Percentiles rank a stretch among this genome's conserved stretches.
Conservation (phyloP, 345 rosid species). For the Dimocarpus longan region DNA sequence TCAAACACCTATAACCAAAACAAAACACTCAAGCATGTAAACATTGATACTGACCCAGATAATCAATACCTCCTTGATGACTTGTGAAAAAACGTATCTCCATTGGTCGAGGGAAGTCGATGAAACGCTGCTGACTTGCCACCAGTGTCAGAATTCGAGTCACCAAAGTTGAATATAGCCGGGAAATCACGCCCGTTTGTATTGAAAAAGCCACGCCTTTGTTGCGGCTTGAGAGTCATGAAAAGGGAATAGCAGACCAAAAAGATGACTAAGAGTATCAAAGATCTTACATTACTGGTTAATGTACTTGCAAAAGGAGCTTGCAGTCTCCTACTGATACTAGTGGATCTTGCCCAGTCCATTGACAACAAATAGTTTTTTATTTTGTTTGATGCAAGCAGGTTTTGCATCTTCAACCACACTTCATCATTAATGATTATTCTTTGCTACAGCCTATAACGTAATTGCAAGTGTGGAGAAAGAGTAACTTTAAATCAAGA, state of each 20-base stretch:
- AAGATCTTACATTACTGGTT: neutral
- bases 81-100: conserved; percentile 34
- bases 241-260: neutral
- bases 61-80: conserved; percentile 36
- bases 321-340: neutral
- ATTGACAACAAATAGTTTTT: neutral
- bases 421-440: neutral
- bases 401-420: neutral
- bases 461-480: too few species aligned
- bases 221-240: neutral
- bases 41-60: conserved; percentile 21
- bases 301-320: neutral
- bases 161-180: conserved; percentile 43
- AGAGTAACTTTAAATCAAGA: too few species aligned
- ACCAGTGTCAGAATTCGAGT: conserved; percentile 48
- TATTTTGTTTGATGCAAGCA: neutral
- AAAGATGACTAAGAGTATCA: neutral
- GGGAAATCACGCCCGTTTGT: conserved; percentile 23
- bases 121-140: conserved; percentile 37
- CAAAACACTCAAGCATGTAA: neutral
- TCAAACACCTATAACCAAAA: neutral
- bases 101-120: conserved; percentile 22
- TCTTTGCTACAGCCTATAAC: too few species aligned
- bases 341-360: neutral
- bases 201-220: neutral